Conservation (phyloP, 768 basidiomycete genomes). For the Tricholoma matsutake region DNA sequence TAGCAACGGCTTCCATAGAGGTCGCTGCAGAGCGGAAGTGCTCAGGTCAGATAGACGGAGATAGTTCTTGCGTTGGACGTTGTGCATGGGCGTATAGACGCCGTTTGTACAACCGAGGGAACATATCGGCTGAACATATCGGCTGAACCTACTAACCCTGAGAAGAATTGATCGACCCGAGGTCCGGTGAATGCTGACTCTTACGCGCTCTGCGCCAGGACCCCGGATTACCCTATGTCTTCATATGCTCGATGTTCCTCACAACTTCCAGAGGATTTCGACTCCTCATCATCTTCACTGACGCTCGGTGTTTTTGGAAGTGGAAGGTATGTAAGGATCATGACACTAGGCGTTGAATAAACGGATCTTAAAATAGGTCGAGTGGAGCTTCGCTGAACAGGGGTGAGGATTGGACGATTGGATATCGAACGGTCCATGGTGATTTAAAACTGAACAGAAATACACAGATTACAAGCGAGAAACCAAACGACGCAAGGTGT, state of each 20-base stretch:
- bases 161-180: too few species aligned
- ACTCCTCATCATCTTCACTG: slow-evolving; percentile 8
- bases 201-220: too few species aligned
- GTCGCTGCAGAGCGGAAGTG: background rate
- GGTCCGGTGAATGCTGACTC: too few species aligned
- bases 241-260: slow-evolving; percentile 15
- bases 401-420: background rate
- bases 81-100: background rate
- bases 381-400: background rate
- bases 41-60: background rate
- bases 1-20: slow-evolving; percentile 7
- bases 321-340: slow-evolving; percentile 12
- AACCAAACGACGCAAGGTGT: slow-evolving; percentile 49
- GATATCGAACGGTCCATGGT: background rate
- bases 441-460: background rate
- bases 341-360: background rate
- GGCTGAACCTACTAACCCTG: too few species aligned
- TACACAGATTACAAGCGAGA: background rate
- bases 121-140: too few species aligned
- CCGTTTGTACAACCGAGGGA: too few species aligned
- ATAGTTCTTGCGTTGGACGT: background rate
- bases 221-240: slow-evolving; percentile 4
- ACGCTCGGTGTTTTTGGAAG: slow-evolving; percentile 15
- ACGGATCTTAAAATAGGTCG: background rate
- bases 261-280: slow-evolving; percentile 11